phyloP scores from a whole-genome alignment of 352 stramenopile species.

The Globisporangium barbulae region DNA sequence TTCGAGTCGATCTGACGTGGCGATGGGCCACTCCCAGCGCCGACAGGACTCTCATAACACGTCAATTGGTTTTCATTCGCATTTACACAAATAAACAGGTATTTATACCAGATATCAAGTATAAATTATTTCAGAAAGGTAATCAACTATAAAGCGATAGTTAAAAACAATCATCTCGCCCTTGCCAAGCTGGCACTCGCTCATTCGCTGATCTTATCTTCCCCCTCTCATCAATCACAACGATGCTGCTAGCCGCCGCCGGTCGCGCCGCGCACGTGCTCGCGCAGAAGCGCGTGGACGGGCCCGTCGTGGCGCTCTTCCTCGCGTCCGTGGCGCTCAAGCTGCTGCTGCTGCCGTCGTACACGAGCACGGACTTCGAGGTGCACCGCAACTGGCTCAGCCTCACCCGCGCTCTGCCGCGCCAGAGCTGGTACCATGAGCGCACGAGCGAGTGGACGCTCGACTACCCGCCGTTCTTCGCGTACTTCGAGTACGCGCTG shows the following conservation, averaged over 20 bases:
- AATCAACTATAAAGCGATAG: not conserved
- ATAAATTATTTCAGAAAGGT: not conserved
- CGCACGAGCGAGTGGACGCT: constrained; percentile 95
- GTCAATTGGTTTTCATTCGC: not conserved
- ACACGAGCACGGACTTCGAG: constrained; percentile 97
- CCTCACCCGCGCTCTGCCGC: constrained; percentile 89
- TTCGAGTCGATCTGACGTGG: not conserved
- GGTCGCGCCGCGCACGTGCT: constrained; percentile 8
- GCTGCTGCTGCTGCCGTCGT: constrained; percentile 90
- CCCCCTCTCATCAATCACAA: constrained; percentile 1
- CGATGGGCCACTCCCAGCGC: not conserved
- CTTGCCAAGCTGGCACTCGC: constrained; percentile 1
- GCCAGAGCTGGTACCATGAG: constrained; percentile 95
- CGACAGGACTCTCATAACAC: not conserved
- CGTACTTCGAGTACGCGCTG: constrained; percentile 93
- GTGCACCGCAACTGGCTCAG: constrained; percentile 99
- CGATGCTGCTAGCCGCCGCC: not conserved
- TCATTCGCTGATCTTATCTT: constrained; percentile 8
- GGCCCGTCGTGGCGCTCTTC: constrained; percentile 44
- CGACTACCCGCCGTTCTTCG: constrained; percentile 98
- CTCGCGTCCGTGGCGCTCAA: constrained; percentile 66
- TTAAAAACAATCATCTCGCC: not conserved
- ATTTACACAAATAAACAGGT: not conserved
- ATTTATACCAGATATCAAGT: not conserved
- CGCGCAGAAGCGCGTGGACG: constrained; percentile 30